A percentile compares a stretch with the other conserved stretches of the same genome.
These are phyloP conservation scores for Fusarium piperis DNA, from an alignment of 2,329 filamentous ascomycete species.

Conservation along the genomic window DNA sequence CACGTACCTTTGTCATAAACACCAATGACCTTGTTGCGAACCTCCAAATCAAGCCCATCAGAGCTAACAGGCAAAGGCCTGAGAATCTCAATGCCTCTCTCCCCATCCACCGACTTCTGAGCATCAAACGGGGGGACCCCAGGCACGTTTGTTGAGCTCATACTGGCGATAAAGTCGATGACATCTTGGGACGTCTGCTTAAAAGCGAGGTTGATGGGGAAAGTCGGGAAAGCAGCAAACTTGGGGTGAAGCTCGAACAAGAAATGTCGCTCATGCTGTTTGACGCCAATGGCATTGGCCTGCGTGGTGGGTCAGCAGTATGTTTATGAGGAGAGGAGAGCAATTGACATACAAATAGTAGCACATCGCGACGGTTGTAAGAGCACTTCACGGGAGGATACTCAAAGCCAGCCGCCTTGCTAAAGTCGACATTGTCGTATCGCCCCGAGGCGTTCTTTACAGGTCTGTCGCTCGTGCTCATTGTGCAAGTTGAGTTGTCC, in stretches of 20 bases:
- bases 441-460: conserved; percentile 50
- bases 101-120: conserved; percentile 53
- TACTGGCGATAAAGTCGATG: conserved; percentile 52
- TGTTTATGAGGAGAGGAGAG: not conserved
- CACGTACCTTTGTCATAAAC: conserved; percentile 54
- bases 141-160: conserved; percentile 47
- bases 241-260: conserved; percentile 55
- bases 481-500: not conserved
- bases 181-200: conserved; percentile 58
- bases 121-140: conserved; percentile 53
- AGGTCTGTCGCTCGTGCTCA: conserved; percentile 39
- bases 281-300: conserved; percentile 52
- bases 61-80: conserved; percentile 49
- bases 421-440: conserved; percentile 55
- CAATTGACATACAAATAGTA: conserved; percentile 40
- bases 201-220: conserved; percentile 56
- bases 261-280: conserved; percentile 54
- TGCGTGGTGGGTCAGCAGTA: conserved; percentile 3
- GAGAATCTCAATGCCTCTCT: conserved; percentile 52
- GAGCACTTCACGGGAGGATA: conserved; percentile 51
- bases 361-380: conserved; percentile 56
- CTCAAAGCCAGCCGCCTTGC: conserved; percentile 50
- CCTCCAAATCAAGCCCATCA: conserved; percentile 50
- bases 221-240: conserved; percentile 58
- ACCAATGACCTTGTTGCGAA: conserved; percentile 52